Conservation (phyloP, 2,329 filamentous ascomycete species). For the Aspergillus sp. region DNA sequence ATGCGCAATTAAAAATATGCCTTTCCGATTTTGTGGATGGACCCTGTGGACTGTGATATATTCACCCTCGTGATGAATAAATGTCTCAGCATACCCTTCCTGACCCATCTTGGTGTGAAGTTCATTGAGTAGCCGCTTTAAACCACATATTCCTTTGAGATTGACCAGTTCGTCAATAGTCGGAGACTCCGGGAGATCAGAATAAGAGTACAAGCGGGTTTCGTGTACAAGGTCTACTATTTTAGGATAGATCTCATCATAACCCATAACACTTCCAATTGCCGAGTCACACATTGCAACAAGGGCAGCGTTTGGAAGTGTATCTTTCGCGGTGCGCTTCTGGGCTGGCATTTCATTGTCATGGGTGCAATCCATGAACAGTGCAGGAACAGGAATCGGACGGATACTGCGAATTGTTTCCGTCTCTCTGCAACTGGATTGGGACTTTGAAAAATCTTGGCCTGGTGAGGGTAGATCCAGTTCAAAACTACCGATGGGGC, state of each 20-base stretch:
- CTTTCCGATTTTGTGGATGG: constrained; percentile 86
- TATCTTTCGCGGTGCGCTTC: constrained; percentile 91
- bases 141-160: constrained; percentile 80
- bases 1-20: constrained; percentile 93
- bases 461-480: constrained; percentile 77
- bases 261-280: constrained; percentile 95
- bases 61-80: constrained; percentile 93
- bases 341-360: constrained; percentile 97
- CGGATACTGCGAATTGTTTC: constrained; percentile 70
- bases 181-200: constrained; percentile 64
- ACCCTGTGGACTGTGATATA: constrained; percentile 96
- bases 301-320: constrained; percentile 87
- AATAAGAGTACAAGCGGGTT: constrained; percentile 72
- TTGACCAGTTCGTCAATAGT: constrained; percentile 60
- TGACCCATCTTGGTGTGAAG: constrained; percentile 96
- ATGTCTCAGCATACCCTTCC: constrained; percentile 90
- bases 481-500: constrained; percentile 95
- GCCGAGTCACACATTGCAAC: constrained; percentile 96
- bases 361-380: constrained; percentile 99
- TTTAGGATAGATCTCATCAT: constrained; percentile 92
- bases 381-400: constrained; percentile 82
- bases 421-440: constrained; percentile 53
- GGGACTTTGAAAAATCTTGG: constrained; percentile 33
- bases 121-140: constrained; percentile 91
- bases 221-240: constrained; percentile 93